Evolutionary conservation across 192 early-diverging fungal genomes (phyloP), one percentile per base, ranked within the genome.

Genomic region (Haplosporangium gracile): DNA sequence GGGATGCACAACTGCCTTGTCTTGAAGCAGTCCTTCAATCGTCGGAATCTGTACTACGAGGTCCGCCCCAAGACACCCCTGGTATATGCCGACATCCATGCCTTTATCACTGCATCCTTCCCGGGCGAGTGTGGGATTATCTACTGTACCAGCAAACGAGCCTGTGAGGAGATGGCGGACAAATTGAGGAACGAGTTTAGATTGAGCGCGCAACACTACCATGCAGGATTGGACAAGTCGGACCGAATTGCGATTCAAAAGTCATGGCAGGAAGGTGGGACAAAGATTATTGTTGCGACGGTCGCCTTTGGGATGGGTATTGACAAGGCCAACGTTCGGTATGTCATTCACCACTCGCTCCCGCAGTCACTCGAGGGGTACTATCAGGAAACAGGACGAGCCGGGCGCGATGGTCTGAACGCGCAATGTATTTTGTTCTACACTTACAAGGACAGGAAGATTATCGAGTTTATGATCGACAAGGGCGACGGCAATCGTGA

Each of bases 251-350:
- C 90, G 3, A 92, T 97, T 24, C 98, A 99, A 88, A 82, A 92
- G 69, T 93, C 92, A 34, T 99, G 98, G 98, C 96, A 95, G 75
- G 80, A 71, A 11, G 95, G 95, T 51, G 77, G 88, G 26, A 77
- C 95, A 1, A 89, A 96, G 65, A 93, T 99, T 42, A 97, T 99
- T 85, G 96, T 98, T 1, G 98, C 98, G 0, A 99, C 98, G 0
- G 92, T 99, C 32, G 98, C 98, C 0, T 99, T 99, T 90, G 98
- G 98, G 13, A 98, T 99, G 97, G 98, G 98, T 13, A 98, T 99
- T 65, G 97, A 99, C 90, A 99, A 99, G 89, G 86, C 95, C 7
- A 96, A 99, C 76, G 98, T 99, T 34, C 96, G 98, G 13, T 98
- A 96, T 87, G 97, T 99, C 2, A 95, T 98, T 22, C 98, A 99